Evolutionary conservation across 129 eudicot species (phyloP), one percentile per base, ranked within the genome.

Genomic region (Lactuca sativa): DNA sequence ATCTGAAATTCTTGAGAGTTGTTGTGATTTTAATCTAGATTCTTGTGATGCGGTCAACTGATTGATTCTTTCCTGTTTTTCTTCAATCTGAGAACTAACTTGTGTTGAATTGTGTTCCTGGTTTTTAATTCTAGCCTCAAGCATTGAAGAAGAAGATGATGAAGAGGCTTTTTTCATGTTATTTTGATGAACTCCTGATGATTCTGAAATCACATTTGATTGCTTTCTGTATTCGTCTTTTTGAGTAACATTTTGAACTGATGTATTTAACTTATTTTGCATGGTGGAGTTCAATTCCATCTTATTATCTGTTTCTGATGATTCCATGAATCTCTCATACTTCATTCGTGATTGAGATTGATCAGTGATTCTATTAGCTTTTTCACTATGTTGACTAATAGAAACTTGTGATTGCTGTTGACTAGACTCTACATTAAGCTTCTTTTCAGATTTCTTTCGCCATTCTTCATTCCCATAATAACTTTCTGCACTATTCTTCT

Each of bases 361-460:
- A 51, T 41, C 53, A 12, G 60, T 70, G 31, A 75, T 62, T 51
- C 21, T 74, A 62, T 77, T 82, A 48, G 57, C 60, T 47, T 32
- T 82, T 74, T 55, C 64, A 30, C 62, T 21, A 10, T 70, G 59
- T 75, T 72, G 74, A 47, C 63, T 69, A 56, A 41, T 55, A 56
- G 58, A 71, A 15, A 44, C 75, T 56, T 65, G 56, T 47, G 84
- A 76, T 33, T 70, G 73, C 17, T 58, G 77, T 25, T 82, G 76
- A 78, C 65, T 74, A 60, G 81, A 69, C 71, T 77, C 81, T 52
- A 77, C 85, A 36, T 77, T 34, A 67, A 89, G 90, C 82, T 77
- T 92, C 83, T 92, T 92, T 77, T 86, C 96, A 14, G 96, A 81
- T 60, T 83, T 83, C 76, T 92, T 92, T 74, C 96, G 83, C 84